These are phyloP conservation scores for Chaetoceros tenuissimus DNA, from an alignment of 108 stramenopile genomes.

Conservation along the genomic window DNA sequence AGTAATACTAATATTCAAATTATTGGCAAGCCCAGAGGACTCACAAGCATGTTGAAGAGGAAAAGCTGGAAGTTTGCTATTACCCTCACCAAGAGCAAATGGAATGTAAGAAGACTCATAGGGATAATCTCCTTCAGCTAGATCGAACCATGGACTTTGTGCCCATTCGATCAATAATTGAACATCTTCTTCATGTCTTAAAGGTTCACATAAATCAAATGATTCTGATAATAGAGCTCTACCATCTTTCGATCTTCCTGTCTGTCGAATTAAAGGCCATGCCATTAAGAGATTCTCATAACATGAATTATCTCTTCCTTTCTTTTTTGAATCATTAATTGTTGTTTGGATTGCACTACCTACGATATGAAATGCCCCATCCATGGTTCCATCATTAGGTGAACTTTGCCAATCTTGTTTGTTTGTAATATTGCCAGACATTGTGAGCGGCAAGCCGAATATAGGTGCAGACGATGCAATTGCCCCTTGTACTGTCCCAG, in stretches of 20 bases:
- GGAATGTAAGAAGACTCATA: conserved; percentile 64
- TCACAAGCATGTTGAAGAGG: conserved; percentile 54
- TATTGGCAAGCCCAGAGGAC: conserved; percentile 14
- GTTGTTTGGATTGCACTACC: conserved; percentile 15
- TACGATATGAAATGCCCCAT: conserved; percentile 36
- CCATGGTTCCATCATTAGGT: conserved; percentile 22
- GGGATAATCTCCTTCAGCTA: conserved; percentile 62
- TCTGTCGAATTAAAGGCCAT: conserved; percentile 36
- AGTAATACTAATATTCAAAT: conserved; percentile 25
- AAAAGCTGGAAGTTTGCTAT: conserved; percentile 56
- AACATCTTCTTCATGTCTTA: conserved; percentile 1
- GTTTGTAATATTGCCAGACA: neutral
- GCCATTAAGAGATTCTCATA: conserved; percentile 29
- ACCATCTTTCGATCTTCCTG: conserved; percentile 9
- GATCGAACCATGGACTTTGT: conserved; percentile 55
- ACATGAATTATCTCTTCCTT: conserved; percentile 25
- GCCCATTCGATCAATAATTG: conserved; percentile 24
- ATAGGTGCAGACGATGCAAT: conserved; percentile 75
- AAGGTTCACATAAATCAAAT: conserved; percentile 45
- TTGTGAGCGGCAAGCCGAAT: conserved; percentile 19
- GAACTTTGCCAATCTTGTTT: conserved; percentile 1
- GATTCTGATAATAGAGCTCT: conserved; percentile 5
- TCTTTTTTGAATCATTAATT: conserved; percentile 19
- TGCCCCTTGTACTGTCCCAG: conserved; percentile 66
- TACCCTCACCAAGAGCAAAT: conserved; percentile 43